Evolutionary conservation across 179 eudicot species (phyloP).

Genomic region (Nepenthes alata): DNA sequence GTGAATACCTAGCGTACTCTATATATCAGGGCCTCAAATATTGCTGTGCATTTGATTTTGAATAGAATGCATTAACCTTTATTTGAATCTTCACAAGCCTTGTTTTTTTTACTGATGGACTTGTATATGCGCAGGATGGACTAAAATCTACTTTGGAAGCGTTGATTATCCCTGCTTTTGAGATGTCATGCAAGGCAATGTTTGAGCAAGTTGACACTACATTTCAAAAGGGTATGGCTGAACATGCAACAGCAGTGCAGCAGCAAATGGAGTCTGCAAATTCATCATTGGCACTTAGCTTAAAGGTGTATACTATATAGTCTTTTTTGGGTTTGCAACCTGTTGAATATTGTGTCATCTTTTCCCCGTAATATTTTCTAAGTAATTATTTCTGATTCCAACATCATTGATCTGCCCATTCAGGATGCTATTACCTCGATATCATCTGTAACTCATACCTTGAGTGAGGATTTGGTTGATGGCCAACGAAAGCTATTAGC

Average conservation of each 20-base stretch:
- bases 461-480: constrained; percentile 73
- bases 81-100: not conserved
- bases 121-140: constrained; percentile 45
- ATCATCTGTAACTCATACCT: constrained; percentile 60
- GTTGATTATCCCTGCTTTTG: constrained; percentile 83
- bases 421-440: constrained; percentile 86
- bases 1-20: too few relatives aligned
- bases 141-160: constrained; percentile 65
- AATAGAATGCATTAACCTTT: not conserved
- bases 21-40: too few relatives aligned
- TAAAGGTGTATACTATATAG: constrained; percentile 45
- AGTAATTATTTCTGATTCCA: not conserved
- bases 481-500: constrained; percentile 80
- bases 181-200: constrained; percentile 87
- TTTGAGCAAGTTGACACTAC: constrained; percentile 91
- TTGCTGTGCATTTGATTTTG: too few relatives aligned
- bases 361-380: not conserved
- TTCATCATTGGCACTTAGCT: constrained; percentile 64
- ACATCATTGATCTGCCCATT: not conserved
- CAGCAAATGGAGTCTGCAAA: constrained; percentile 66
- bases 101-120: not conserved
- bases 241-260: constrained; percentile 57
- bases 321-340: not conserved
- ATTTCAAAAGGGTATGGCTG: constrained; percentile 86
- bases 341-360: not conserved